Evolutionary conservation across 1,139 yeast species (phyloP), one percentile per base, ranked within the genome.

Genomic region (Debaryomyces coudertii): DNA sequence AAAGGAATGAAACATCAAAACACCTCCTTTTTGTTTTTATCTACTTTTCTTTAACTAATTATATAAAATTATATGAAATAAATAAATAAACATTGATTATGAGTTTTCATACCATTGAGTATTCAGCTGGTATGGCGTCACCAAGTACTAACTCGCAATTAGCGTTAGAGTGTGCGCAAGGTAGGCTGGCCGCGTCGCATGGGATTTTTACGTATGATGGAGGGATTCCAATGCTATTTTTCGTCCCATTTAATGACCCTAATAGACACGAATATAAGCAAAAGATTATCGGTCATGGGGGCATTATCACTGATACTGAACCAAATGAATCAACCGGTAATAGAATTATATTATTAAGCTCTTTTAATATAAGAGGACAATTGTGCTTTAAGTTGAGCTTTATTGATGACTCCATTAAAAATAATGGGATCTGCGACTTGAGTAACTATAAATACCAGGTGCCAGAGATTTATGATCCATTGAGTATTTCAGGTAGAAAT

Each of bases 211-310:
- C 45, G 14, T 42, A 42, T 15, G 45, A 42, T 29, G 47, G 47
- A 18, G 58, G 59, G 2, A 45, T 50, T 7, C 55, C 68, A 22
- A 46, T 66, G 49, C 44, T 56, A 14, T 66, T 68, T 44, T 58
- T 53, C 37, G 58, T 68, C 29, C 62, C 64, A 3, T 36, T 40
- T 8, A 52, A 50, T 23, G 71, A 65, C 40, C 60, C 63, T 5
- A 50, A 56, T 11, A 51, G 63, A 33, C 49, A 55, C 11, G 53
- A 57, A 28, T 66, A 60, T 46, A 54, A 51, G 24, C 47, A 50
- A 3, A 44, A 61, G 33, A 66, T 71, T 25, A 60, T 54, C 28
- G 47, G 47, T n/a, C 50, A 68, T 52, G 77, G 77, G 7, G 77
- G 77, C 1, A 47, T 57, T 12, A 54, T 68, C 3, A 58, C 64